Evolutionary conservation across 2,329 filamentous ascomycete genomes (phyloP).

Genomic region (Beauveria sp.): DNA sequence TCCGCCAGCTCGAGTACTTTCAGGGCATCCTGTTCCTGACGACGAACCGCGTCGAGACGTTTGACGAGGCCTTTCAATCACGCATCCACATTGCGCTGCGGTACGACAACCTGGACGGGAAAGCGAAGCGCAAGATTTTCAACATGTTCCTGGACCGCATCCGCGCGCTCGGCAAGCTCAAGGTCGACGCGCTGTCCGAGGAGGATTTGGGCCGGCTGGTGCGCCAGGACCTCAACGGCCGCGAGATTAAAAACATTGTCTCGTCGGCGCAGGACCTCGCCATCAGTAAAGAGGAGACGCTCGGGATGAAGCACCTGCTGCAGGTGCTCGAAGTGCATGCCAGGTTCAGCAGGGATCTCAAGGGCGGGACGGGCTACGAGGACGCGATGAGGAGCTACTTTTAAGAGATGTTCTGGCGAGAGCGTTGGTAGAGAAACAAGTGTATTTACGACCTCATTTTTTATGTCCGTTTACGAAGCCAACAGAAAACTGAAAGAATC

Average conservation of each 20-base stretch:
- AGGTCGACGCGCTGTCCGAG: slow-evolving; percentile 54
- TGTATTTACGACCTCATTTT: too few relatives aligned
- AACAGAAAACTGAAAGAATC: too few relatives aligned
- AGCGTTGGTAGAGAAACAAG: too few relatives aligned
- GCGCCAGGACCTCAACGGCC: slow-evolving; percentile 54
- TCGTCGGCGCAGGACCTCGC: slow-evolving; percentile 77
- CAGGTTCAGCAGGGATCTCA: slow-evolving; percentile 76
- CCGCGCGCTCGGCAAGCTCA: slow-evolving; percentile 52
- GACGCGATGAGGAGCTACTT: slow-evolving; percentile 81
- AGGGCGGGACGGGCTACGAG: slow-evolving; percentile 70
- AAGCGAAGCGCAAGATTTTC: slow-evolving; percentile 74
- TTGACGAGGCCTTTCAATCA: slow-evolving; percentile 85
- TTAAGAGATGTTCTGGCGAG: slow-evolving; percentile 22
- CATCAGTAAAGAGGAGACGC: slow-evolving; percentile 60
- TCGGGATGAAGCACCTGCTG: slow-evolving; percentile 73
- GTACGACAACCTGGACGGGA: slow-evolving; percentile 65
- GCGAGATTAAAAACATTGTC: slow-evolving; percentile 82
- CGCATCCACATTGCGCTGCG: slow-evolving; percentile 79
- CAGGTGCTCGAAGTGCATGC: slow-evolving; percentile 78
- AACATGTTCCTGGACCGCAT: slow-evolving; percentile 75
- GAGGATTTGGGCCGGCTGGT: slow-evolving; percentile 61
- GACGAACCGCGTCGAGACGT: slow-evolving; percentile 80
- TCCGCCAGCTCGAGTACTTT: slow-evolving; percentile 83
- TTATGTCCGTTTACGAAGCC: too few relatives aligned
- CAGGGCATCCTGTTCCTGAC: slow-evolving; percentile 86